Base-by-base conservation (phyloP, 352 stramenopile genomes). In the Pythium sukuiense region DNA sequence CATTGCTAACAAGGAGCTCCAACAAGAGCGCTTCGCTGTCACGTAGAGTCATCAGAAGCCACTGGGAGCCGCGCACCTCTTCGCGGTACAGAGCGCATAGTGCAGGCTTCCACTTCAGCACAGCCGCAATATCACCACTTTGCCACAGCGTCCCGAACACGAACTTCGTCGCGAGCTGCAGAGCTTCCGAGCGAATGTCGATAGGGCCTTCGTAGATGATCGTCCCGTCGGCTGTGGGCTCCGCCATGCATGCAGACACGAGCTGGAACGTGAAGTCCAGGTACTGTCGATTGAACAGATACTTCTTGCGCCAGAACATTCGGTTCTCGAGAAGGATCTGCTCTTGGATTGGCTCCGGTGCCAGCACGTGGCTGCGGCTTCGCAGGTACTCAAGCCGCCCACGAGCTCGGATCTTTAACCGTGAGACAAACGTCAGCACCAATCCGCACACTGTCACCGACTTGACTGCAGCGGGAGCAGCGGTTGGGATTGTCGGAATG, bases 71-170 rank as follows among this genome's bases (percentile, higher is more conserved):
- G 32, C 63, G 63, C 35, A 88, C 66, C 56, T 96, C 85, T 20
- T 86, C 81, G 35, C 85, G 76, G 43, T 93, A 93, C n/a, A 96
- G 67, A 0, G 78, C 68, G 20, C 85, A 73, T 7, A 96, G 65
- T n/a, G 85, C 74, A 0, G 79, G 70, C 52, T 78, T 83, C 88
- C 88, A 96, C 66, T 86, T 81, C 16, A 90, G 65, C n/a, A 95
- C 76, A 20, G 83, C 82, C 16, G 73, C 76, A 4, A 92, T 73
- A 61, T 94, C 76, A 2, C 81, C 82, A n/a, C 76, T 85, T 69
- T 95, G 88, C 87, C 83, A 95, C 27, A 95, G 57, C 13, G 88
- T 96, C 24, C 88, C 88, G 63, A 95, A 96, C 5, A 94, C 86
- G 67, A 95, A 96, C 56, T 86, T 88, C 12, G 85, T 94, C 6